Base-by-base conservation (phyloP, 371 early-diverging fungal species). In the Syncephalastrum racemosum region DNA sequence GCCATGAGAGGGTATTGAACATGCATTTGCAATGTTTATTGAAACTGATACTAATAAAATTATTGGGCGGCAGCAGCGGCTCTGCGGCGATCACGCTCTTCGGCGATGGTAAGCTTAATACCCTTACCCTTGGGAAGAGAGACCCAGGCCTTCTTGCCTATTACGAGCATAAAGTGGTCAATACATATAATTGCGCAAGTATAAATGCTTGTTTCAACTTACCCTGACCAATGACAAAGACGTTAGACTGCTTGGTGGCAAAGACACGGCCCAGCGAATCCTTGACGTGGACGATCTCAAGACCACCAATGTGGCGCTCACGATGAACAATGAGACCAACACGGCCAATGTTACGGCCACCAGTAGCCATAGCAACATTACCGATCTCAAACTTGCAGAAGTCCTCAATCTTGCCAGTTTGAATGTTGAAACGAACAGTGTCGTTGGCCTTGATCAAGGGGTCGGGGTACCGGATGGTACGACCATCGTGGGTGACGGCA, bases 271-370 rank as follows among this genome's bases (percentile, higher is more conserved):
- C 95, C 53, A 84, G 74, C 55, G 90, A 77, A 73, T 98, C 99
- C 86, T 93, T 93, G 71, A 97, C 75, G 83, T 93, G 91, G 61
- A 94, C 89, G 59, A 95, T 93, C 67, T 93, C 96, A 84, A 98
- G 96, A 80, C 98, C 98, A 71, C 99, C 98, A 70, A 89, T 79
- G 88, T 97, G 98, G 64, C 91, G 88, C 81, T 99, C 98, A 73
- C 97, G 93, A 85, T 94, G 92, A 66, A 91, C 90, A 75, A 99
- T 92, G 75, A 92, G 83, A 85, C 99, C 99, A 66, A 99, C 92
- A 86, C 99, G 96, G 68, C 99, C 99, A 84, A 94, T 94, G 89
- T 98, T 97, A 73, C 95, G 94, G 75, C 99, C 99, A 68, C 96
- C 97, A 66, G 97, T 98, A 72, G 96, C 88, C 90, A 91, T 96